These are phyloP conservation scores for Leccinum incarnatum DNA, from an alignment of 768 basidiomycete species.

Conservation along the genomic window DNA sequence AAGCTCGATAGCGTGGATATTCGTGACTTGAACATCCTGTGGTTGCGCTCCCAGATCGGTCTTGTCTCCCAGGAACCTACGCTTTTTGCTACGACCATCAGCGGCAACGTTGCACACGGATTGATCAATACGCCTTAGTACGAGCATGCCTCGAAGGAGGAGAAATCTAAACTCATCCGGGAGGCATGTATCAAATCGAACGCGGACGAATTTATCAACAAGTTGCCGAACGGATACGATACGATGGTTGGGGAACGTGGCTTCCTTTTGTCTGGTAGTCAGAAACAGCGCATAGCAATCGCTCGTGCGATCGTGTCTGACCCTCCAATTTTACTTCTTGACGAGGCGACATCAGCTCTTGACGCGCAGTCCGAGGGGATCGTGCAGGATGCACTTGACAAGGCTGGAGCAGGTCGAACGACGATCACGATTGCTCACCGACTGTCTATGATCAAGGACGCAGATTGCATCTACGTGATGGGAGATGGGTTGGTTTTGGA, in stretches of 20 bases:
- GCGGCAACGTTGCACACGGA: constrained; percentile 80
- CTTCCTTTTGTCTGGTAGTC: constrained; percentile 80
- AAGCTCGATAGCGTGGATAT: background rate
- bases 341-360: no score
- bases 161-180: constrained; percentile 74
- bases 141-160: constrained; percentile 67
- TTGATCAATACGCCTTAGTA: constrained; percentile 70
- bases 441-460: constrained; percentile 77
- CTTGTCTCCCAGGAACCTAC: background rate
- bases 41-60: background rate
- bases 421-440: no score
- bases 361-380: no score
- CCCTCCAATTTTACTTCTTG: no score
- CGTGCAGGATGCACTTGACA: no score
- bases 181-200: constrained; percentile 88
- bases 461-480: constrained; percentile 85
- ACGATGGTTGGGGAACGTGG: constrained; percentile 89
- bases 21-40: background rate
- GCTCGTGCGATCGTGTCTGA: constrained; percentile 78
- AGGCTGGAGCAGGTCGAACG: no score
- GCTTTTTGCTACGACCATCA: constrained; percentile 76
- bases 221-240: constrained; percentile 79
- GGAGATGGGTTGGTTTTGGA: constrained; percentile 83
- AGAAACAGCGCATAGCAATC: constrained; percentile 87
- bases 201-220: constrained; percentile 83